These are phyloP conservation scores for Pythium biforme DNA, from an alignment of 352 stramenopile genomes.

Conservation along the genomic window DNA sequence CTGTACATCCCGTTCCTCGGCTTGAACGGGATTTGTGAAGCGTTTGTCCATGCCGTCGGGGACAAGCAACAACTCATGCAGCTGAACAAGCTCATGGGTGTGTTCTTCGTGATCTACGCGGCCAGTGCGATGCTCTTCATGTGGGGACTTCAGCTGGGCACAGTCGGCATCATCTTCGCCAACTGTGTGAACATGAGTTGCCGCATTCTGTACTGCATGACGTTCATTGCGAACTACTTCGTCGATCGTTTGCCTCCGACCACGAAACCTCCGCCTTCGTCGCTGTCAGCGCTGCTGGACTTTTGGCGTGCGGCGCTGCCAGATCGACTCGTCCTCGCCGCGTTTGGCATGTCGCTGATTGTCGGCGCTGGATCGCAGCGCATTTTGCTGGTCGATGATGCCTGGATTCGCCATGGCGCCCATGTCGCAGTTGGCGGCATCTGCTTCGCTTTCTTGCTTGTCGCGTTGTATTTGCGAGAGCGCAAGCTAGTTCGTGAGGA, in stretches of 20 bases:
- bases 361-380: conserved; percentile 41
- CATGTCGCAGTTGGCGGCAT: conserved; percentile 48
- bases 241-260: not conserved
- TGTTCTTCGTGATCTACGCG: conserved; percentile 81
- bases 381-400: conserved; percentile 40
- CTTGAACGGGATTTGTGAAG: conserved; percentile 95
- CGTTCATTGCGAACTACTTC: conserved; percentile 69
- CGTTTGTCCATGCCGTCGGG: conserved; percentile 92
- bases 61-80: conserved; percentile 65
- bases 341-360: conserved; percentile 40
- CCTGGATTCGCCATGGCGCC: conserved; percentile 34
- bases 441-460: conserved; percentile 42
- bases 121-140: conserved; percentile 67
- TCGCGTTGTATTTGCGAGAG: conserved; percentile 51
- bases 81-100: conserved; percentile 78
- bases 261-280: not conserved
- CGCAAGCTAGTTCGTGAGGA: conserved; percentile 37
- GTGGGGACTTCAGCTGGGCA: conserved; percentile 50
- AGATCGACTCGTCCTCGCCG: conserved; percentile 42
- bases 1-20: conserved; percentile 95
- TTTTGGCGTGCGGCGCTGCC: conserved; percentile 62
- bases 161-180: conserved; percentile 74
- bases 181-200: conserved; percentile 89
- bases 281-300: conserved; percentile 17
- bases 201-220: conserved; percentile 79